A percentile compares a stretch with the other conserved stretches of the same genome.
phyloP scores from a whole-genome alignment of 352 stramenopile genomes.

The Phytopythium kandeliae region DNA sequence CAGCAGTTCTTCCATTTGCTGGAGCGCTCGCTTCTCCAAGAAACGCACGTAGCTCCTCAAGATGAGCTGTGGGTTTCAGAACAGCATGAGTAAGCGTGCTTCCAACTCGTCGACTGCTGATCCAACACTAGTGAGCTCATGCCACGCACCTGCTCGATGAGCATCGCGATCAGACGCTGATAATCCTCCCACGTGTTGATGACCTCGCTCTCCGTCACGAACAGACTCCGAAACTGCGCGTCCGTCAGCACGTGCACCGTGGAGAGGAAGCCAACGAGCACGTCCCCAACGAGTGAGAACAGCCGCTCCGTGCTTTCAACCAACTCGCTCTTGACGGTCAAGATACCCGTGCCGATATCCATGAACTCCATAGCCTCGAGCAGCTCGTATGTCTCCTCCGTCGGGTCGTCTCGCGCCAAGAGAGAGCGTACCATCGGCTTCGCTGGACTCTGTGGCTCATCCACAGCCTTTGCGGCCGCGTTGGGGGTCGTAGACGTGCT shows the following conservation, averaged over 20 bases:
- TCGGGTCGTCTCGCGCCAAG: slow-evolving; percentile 10
- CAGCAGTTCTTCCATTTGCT: slow-evolving; percentile 75
- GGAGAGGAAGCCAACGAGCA: slow-evolving; percentile 57
- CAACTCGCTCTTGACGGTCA: slow-evolving; percentile 85
- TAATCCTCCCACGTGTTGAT: slow-evolving; percentile 83
- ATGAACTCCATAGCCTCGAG: slow-evolving; percentile 88
- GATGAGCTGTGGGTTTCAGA: slow-evolving; percentile 39
- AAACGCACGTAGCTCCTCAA: slow-evolving; percentile 64
- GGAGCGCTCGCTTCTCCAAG: slow-evolving; percentile 56
- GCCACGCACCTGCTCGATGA: slow-evolving; percentile 59
- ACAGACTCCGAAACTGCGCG: slow-evolving; percentile 59
- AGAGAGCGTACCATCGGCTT: neutral
- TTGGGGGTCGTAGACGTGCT: neutral
- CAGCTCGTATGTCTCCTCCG: slow-evolving; percentile 76
- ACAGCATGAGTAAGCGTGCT: neutral
- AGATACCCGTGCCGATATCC: slow-evolving; percentile 78
- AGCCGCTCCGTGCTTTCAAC: slow-evolving; percentile 57
- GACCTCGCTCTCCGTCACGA: slow-evolving; percentile 71
- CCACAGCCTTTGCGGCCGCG: neutral
- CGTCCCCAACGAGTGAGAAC: slow-evolving; percentile 56
- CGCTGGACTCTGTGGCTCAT: slow-evolving; percentile 1
- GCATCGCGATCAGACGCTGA: slow-evolving; percentile 76
- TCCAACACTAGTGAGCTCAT: neutral
- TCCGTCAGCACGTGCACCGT: slow-evolving; percentile 61
- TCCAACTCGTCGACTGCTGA: neutral